Conservation (phyloP, 305 asterid species). For the Withania somnifera region DNA sequence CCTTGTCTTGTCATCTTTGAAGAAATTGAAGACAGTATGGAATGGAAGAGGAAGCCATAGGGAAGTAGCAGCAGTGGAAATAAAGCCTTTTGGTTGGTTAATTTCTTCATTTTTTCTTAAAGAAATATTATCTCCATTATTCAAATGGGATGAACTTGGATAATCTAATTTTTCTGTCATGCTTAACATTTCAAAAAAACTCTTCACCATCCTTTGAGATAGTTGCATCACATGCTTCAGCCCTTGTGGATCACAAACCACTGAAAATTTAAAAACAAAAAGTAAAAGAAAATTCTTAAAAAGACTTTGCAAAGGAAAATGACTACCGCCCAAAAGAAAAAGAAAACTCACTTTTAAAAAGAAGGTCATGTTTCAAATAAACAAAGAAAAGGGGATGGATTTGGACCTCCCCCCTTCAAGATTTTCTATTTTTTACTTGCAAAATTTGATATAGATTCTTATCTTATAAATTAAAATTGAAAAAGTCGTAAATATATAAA, state of each 20-base stretch:
- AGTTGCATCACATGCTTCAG: constrained; percentile 38
- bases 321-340: not conserved
- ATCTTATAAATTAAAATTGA: not conserved
- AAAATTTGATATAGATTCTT: not conserved
- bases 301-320: not conserved
- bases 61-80: constrained; percentile 45
- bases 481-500: not conserved
- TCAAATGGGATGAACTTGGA: constrained; percentile 21
- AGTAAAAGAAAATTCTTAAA: no score
- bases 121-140: constrained; percentile 37
- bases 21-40: constrained; percentile 37
- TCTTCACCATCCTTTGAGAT: constrained; percentile 58
- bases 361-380: not conserved
- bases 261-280: constrained; percentile 13
- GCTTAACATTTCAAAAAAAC: constrained; percentile 35
- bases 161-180: constrained; percentile 32
- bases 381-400: not conserved
- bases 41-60: constrained; percentile 45
- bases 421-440: not conserved
- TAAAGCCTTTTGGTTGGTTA: constrained; percentile 32
- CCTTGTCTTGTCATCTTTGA: constrained; percentile 44
- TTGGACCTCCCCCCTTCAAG: not conserved
- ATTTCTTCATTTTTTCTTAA: constrained; percentile 20
- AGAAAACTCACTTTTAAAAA: no score
- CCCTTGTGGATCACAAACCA: constrained; percentile 31